Evolutionary conservation across 768 basidiomycete genomes (phyloP).

Genomic region (Mycena latifolia): DNA sequence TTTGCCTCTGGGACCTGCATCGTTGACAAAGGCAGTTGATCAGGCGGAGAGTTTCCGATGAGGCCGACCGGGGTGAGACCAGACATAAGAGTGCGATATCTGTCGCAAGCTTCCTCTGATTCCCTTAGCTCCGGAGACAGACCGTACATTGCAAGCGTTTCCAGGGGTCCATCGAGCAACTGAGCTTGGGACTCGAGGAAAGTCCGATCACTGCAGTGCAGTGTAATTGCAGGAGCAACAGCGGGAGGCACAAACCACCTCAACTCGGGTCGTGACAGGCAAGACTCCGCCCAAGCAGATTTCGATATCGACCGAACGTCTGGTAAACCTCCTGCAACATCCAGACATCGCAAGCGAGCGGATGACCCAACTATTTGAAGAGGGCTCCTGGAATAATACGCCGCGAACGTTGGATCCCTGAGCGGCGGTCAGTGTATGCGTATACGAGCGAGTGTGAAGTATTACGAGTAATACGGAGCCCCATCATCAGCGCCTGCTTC

Average conservation of each 20-base stretch:
- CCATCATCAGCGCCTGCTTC: constrained; percentile 56
- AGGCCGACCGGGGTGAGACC: constrained; percentile 77
- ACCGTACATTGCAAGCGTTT: constrained; percentile 86
- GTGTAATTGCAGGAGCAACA: constrained; percentile 85
- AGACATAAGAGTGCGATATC: constrained; percentile 65
- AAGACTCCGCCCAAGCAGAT: constrained; percentile 78
- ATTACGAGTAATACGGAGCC: constrained; percentile 60
- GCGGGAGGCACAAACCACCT: constrained; percentile 90
- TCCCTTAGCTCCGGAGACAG: constrained; percentile 77
- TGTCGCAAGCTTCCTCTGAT: constrained; percentile 61
- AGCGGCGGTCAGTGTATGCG: constrained; percentile 10
- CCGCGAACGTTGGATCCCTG: constrained; percentile 70
- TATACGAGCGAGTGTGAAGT: constrained; percentile 10
- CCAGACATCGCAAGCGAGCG: constrained; percentile 44
- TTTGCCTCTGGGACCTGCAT: constrained; percentile 97
- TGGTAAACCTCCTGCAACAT: constrained; percentile 59
- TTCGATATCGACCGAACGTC: constrained; percentile 71
- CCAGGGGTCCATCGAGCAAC: constrained; percentile 75
- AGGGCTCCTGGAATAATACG: constrained; percentile 47
- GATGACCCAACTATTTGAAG: constrained; percentile 50
- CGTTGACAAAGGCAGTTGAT: constrained; percentile 83
- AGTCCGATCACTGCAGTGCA: constrained; percentile 80
- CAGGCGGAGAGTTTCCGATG: constrained; percentile 69
- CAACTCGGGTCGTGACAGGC: constrained; percentile 81
- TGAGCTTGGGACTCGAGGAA: constrained; percentile 80